These are phyloP conservation scores for Phialophora verrucosa DNA, from an alignment of 2,329 filamentous ascomycete species.

Conservation along the genomic window DNA sequence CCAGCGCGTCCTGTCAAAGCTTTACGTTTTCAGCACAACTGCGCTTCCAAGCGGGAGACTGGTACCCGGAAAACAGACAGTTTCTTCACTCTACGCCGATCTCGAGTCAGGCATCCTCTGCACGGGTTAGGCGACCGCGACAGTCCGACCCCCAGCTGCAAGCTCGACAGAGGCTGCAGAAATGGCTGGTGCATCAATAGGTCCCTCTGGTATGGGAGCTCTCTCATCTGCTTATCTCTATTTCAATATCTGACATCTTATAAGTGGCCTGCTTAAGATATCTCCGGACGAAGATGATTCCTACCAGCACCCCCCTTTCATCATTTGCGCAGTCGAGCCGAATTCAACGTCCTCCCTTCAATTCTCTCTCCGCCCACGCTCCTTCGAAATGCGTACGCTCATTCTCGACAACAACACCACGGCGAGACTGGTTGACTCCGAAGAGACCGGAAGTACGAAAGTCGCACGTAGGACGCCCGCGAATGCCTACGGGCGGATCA, in stretches of 20 bases:
- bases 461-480: conserved; percentile 83
- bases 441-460: conserved; percentile 81
- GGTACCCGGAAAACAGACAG: not conserved
- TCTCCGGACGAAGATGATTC: conserved; percentile 15
- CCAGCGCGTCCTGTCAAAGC: not conserved
- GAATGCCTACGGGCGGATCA: conserved; percentile 88
- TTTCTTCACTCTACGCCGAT: not conserved
- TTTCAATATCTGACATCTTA: not conserved
- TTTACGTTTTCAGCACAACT: not conserved
- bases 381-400: conserved; percentile 53
- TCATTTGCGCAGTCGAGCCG: not conserved
- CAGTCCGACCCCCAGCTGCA: not conserved
- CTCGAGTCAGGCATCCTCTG: not conserved
- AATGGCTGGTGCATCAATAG: conserved; percentile 6
- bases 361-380: conserved; percentile 51
- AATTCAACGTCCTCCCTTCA: conserved; percentile 30
- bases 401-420: conserved; percentile 73
- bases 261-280: conserved; percentile 10
- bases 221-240: not conserved
- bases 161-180: not conserved
- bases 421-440: conserved; percentile 79
- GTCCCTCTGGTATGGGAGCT: not conserved
- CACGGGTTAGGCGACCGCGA: not conserved
- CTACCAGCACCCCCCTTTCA: conserved; percentile 32
- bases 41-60: not conserved